Evolutionary conservation across 495 filamentous ascomycete genomes (phyloP), one percentile per base, ranked within the genome.

Genomic region (Pyronema domesticum): DNA sequence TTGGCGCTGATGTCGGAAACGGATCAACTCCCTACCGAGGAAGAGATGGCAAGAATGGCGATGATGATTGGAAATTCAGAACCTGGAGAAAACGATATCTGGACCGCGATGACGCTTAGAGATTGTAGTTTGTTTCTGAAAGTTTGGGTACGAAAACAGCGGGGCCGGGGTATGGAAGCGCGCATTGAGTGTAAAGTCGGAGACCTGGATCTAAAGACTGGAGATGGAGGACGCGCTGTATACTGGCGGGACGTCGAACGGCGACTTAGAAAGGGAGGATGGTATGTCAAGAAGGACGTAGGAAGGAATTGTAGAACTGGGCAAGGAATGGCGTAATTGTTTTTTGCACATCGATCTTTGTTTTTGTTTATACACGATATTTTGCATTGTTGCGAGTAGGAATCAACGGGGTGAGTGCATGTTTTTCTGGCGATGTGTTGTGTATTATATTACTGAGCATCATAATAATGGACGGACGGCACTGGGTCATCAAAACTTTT

Each of bases 61-160:
- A 48, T 64, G 42, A 56, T 40, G 11, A 57, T 54, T 7, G 60
- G 61, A 7, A 56, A 63, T 46, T 52, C 51, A 19, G 63, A 63
- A 10, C 55, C 57, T 7, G 61, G 57, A 10, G 61, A 57, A 15
- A 62, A 65, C 19, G 63, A 65, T 37, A 59, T 65, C 14, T 65
- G 63, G 63, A 65, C 55, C 0, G 79, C 80, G 1, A 84, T 84
- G 80, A 81, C 80, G 11, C 54, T 85, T 15, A 65, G 81, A 47
- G 81, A 85, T 59, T 85, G 81, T 62, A 82, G 79, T 1, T 66
- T 85, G 54, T 84, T 77, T 57, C 58, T 84, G 53, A 76, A 73
- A 67, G 73, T 80, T 57, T 63, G 61, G 62, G 43, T 55, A n/a
- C 46, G 62, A 13, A 60, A 60, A 45, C 48, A 56, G 13, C 57